These are phyloP conservation scores for Entelexis paramagnoliae DNA, from an alignment of 1,139 yeast genomes.

Conservation along the genomic window DNA sequence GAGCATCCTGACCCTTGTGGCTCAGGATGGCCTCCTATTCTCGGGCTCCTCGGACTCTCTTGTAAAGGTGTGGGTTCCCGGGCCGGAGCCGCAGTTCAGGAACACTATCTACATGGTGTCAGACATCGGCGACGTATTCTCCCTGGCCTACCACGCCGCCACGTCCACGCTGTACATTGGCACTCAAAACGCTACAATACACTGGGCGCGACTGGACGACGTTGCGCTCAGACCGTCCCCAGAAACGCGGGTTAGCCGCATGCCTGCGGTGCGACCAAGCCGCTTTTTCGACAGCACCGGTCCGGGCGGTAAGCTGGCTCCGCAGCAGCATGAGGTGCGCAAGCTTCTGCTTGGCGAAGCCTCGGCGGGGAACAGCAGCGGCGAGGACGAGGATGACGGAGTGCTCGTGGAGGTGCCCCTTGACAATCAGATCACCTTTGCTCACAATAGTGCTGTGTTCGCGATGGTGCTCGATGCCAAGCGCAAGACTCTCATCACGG, in stretches of 20 bases:
- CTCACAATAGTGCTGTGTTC: constrained; percentile 86
- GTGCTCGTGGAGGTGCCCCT: constrained; percentile 56
- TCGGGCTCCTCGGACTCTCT: constrained; percentile 88
- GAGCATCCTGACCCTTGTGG: constrained; percentile 58
- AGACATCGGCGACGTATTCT: constrained; percentile 90
- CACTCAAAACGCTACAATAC: constrained; percentile 80
- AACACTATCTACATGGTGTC: constrained; percentile 71
- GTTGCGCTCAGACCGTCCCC: constrained; percentile 21
- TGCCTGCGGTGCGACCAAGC: constrained; percentile 72
- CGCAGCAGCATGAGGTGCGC: constrained; percentile 28
- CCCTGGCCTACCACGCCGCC: constrained; percentile 58
- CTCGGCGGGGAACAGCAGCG: constrained; percentile 1
- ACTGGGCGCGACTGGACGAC: constrained; percentile 44
- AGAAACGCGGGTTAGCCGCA: constrained; percentile 34
- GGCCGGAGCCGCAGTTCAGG: constrained; percentile 15
- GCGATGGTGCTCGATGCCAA: constrained; percentile 42
- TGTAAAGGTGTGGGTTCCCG: constrained; percentile 61
- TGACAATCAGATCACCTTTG: constrained; percentile 59
- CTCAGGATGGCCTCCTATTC: constrained; percentile 49
- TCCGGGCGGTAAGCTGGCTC: constrained; percentile 52
- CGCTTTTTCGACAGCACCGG: constrained; percentile 86
- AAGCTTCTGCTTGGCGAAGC: constrained; percentile 10
- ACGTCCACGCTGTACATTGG: constrained; percentile 67
- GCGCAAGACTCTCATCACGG: constrained; percentile 43
- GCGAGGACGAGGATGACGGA: constrained; percentile 6